Evolutionary conservation across 2,329 filamentous ascomycete species (phyloP), one percentile per base, ranked within the genome.

Genomic region (Ascochyta clinopodiicola): DNA sequence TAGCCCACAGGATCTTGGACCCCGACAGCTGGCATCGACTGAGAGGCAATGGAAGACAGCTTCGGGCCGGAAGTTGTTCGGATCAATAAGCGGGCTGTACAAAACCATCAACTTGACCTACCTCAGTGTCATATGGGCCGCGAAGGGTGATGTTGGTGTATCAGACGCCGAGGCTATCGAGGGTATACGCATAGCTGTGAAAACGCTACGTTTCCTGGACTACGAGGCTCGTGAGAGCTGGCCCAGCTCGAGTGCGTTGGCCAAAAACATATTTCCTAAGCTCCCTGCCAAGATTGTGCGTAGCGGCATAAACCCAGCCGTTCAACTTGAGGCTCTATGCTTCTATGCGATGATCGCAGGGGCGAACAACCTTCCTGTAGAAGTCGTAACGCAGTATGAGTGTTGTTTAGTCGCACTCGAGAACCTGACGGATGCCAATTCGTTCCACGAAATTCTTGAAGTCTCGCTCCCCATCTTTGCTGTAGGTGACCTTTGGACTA

Each of bases 141-240:
- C 60, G 8, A 72, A 68, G 52, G 67, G 63, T 1, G 59, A 60
- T 19, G 58, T 55, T 2, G 63, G 57, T 4, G 57, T 69, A 2
- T 61, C 68, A 21, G 69, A 74, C 40, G 54, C 56, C 3, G 67
- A 71, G 19, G 69, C 69, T 10, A 48, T 68, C 2, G 66, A 72
- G 57, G 66, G 64, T 9, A 70, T 76, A 45, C 66, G 65, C 17
- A 73, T 75, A 46, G 71, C 71, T n/a, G 69, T 64, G 19, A 60
- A 63, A 34, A 67, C 63, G 1, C 32, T 74, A 47, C 62, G 59
- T 19, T 61, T 60, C 25, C 54, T 74, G 19, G 66, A 71, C 21
- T 39, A 38, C 15, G 55, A 61, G 4, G 54, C 58, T 13, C 61
- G 66, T 25, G 49, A 63, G 24, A 40, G 35, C 1, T 75, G 72